Percentiles rank a stretch among this genome's conserved stretches.
phyloP scores from a whole-genome alignment of 768 basidiomycete species.

The Suillus brevipes region DNA sequence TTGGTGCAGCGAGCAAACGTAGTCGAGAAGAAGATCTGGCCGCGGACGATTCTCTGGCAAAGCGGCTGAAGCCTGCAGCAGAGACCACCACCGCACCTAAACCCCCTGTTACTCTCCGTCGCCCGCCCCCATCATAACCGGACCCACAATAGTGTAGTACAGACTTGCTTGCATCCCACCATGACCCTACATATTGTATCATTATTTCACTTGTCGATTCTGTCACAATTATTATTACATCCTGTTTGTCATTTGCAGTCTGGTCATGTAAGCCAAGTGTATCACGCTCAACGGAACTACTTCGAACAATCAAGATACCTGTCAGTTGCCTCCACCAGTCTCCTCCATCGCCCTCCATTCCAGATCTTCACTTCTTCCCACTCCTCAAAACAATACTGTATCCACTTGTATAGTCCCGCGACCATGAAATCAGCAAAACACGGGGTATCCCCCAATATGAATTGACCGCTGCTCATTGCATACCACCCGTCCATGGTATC shows the following conservation, averaged over 20 bases:
- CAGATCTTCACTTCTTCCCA: constrained; percentile 6
- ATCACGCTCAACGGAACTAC: neutral
- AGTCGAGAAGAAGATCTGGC: constrained; percentile 54
- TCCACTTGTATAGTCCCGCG: constrained; percentile 20
- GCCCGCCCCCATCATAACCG: constrained; percentile 24
- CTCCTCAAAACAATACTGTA: constrained; percentile 13
- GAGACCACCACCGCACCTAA: constrained; percentile 29
- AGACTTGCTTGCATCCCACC: neutral
- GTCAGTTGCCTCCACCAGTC: constrained; percentile 19
- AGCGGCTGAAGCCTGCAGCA: constrained; percentile 60
- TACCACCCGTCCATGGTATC: constrained; percentile 20
- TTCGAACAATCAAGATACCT: constrained; percentile 15
- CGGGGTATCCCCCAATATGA: constrained; percentile 19
- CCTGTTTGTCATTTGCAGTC: neutral
- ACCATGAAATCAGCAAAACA: constrained; percentile 22
- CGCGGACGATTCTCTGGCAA: constrained; percentile 61
- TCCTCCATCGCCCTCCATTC: constrained; percentile 16
- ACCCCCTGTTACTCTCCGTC: constrained; percentile 36
- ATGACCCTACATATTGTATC: constrained; percentile 21
- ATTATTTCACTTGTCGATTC: constrained; percentile 15
- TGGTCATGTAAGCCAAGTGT: neutral
- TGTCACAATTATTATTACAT: neutral
- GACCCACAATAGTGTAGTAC: neutral
- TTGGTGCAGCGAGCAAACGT: constrained; percentile 66
- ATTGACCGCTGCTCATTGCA: constrained; percentile 1